Evolutionary conservation across 2,329 filamentous ascomycete species (phyloP).

Genomic region (Cladosporium phlei): DNA sequence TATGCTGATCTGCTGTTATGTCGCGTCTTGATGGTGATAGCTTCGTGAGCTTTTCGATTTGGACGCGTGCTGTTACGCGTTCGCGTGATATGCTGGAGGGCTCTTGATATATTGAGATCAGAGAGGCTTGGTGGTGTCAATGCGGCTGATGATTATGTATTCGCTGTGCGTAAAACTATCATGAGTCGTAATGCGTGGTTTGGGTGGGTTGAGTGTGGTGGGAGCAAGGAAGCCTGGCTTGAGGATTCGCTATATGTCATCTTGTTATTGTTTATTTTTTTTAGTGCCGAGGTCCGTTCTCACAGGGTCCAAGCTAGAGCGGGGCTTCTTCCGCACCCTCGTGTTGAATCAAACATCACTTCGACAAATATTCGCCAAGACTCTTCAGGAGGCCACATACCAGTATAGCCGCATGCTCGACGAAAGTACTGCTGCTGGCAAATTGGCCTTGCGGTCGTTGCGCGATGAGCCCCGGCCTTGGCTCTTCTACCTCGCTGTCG

Average conservation of each 20-base stretch:
- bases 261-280: too few species aligned
- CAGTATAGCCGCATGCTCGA: slow-evolving; percentile 25
- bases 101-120: too few species aligned
- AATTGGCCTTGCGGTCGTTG: slow-evolving; percentile 12
- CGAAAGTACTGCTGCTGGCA: slow-evolving; percentile 20
- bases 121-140: neutral
- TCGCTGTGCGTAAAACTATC: neutral
- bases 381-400: slow-evolving; percentile 8
- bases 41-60: neutral
- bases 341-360: slow-evolving; percentile 1
- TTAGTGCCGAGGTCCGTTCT: too few species aligned
- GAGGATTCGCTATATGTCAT: too few species aligned
- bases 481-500: slow-evolving; percentile 22
- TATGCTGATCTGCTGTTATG: neutral
- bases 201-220: too few species aligned
- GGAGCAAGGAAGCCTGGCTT: too few species aligned
- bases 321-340: too few species aligned
- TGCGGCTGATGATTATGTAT: neutral
- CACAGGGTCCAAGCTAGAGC: too few species aligned
- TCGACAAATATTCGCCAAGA: slow-evolving; percentile 6
- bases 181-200: neutral
- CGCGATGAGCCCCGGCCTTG: slow-evolving; percentile 20
- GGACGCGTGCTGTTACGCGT: neutral
- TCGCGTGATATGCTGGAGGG: neutral
- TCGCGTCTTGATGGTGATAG: neutral